These are phyloP conservation scores for Alternaria tenuissima DNA, from an alignment of 2,329 filamentous ascomycete genomes.

Conservation along the genomic window DNA sequence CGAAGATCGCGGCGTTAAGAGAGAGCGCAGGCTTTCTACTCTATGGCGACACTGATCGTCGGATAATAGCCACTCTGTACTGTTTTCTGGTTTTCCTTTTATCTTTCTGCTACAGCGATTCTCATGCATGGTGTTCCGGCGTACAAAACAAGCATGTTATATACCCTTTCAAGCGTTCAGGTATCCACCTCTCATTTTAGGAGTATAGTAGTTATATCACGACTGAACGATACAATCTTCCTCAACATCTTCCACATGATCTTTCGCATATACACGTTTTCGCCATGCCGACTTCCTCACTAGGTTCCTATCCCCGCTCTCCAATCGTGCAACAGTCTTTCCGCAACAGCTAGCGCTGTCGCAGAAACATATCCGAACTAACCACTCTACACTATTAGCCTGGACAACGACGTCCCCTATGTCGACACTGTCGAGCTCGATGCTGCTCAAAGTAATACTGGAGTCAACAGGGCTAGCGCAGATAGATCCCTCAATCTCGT, in stretches of 20 bases:
- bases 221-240: not conserved
- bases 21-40: constrained; percentile 21
- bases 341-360: not conserved
- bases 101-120: not conserved
- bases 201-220: not conserved
- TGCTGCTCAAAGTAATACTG: not conserved
- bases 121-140: not conserved
- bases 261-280: not conserved
- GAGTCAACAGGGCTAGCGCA: not conserved
- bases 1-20: constrained; percentile 18
- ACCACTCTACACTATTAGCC: not conserved
- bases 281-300: not conserved
- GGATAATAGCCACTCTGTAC: not conserved
- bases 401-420: constrained; percentile 4
- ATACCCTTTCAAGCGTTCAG: constrained; percentile 25
- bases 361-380: constrained; percentile 4
- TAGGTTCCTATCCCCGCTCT: not conserved
- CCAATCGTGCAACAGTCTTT: not conserved
- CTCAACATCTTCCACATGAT: not conserved
- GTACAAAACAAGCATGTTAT: constrained; percentile 20
- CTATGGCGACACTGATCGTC: constrained; percentile 19
- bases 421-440: not conserved
- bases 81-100: not conserved
- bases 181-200: not conserved
- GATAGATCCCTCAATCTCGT: not conserved